Conservation (phyloP, 106 monocot species). For the Dioscorea dumetorum region DNA sequence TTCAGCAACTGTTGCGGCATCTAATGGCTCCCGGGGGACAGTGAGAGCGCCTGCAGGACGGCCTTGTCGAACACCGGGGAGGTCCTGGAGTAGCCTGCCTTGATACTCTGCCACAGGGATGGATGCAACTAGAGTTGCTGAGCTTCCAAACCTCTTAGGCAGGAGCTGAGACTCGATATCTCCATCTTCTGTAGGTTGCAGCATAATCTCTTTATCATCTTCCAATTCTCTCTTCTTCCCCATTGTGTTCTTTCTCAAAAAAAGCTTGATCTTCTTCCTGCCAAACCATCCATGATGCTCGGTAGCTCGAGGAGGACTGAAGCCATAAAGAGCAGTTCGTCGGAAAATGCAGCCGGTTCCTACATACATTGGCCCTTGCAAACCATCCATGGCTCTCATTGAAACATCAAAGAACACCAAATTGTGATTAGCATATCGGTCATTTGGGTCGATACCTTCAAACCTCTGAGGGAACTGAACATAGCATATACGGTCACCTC, state of each 20-base stretch:
- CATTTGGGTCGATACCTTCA: slow-evolving; percentile 87
- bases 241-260: slow-evolving; percentile 47
- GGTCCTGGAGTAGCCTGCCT: slow-evolving; percentile 78
- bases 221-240: slow-evolving; percentile 59
- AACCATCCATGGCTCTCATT: slow-evolving; percentile 95
- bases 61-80: slow-evolving; percentile 44
- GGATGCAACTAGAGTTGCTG: slow-evolving; percentile 49
- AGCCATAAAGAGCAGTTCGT: slow-evolving; percentile 79
- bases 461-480: slow-evolving; percentile 98
- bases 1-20: slow-evolving; percentile 81
- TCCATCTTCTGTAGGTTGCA: slow-evolving; percentile 19
- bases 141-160: slow-evolving; percentile 76
- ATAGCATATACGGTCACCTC: slow-evolving; percentile 85
- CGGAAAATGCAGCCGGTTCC: slow-evolving; percentile 96
- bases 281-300: slow-evolving; percentile 97
- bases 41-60: slow-evolving; percentile 72
- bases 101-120: slow-evolving; percentile 93
- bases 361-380: slow-evolving; percentile 98
- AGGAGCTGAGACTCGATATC: slow-evolving; percentile 44
- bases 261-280: slow-evolving; percentile 66
- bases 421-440: slow-evolving; percentile 95
- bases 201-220: slow-evolving; percentile 17
- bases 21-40: slow-evolving; percentile 75
- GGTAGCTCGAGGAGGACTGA: slow-evolving; percentile 74
- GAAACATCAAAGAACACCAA: slow-evolving; percentile 92